phyloP scores from a whole-genome alignment of 331 rosid genomes.

The Phaseolus coccineus region DNA sequence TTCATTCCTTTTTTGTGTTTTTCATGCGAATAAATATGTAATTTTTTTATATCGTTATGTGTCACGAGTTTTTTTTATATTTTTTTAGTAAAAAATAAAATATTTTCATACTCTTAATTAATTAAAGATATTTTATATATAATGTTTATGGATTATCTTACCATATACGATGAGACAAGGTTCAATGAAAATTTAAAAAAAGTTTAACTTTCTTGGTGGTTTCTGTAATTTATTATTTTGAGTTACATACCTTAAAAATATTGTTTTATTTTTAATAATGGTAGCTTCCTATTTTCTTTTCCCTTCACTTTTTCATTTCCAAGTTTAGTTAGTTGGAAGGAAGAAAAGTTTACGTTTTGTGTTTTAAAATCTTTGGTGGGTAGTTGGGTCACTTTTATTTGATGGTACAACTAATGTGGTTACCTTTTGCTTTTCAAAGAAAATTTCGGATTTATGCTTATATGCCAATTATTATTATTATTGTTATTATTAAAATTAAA shows the following conservation, averaged over 20 bases:
- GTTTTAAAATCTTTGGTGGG: constrained; percentile 8
- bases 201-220: background rate
- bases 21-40: background rate
- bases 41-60: background rate
- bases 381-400: constrained; percentile 34
- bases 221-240: background rate
- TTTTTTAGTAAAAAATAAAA: too few species aligned
- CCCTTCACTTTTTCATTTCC: background rate
- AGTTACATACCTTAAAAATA: background rate
- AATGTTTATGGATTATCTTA: background rate
- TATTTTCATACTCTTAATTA: too few species aligned
- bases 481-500: background rate
- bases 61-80: too few species aligned
- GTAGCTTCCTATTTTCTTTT: constrained; percentile 9
- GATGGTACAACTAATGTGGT: constrained; percentile 10
- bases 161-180: background rate
- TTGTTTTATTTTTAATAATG: constrained; percentile 8
- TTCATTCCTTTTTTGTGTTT: background rate
- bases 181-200: background rate
- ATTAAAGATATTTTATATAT: background rate
- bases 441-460: background rate
- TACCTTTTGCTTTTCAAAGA: background rate
- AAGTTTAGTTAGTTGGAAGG: constrained; percentile 21
- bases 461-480: background rate
- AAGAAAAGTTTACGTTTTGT: background rate